Evolutionary conservation across 805 yeast genomes (phyloP).

Genomic region (Ogataea nonfermentans): DNA sequence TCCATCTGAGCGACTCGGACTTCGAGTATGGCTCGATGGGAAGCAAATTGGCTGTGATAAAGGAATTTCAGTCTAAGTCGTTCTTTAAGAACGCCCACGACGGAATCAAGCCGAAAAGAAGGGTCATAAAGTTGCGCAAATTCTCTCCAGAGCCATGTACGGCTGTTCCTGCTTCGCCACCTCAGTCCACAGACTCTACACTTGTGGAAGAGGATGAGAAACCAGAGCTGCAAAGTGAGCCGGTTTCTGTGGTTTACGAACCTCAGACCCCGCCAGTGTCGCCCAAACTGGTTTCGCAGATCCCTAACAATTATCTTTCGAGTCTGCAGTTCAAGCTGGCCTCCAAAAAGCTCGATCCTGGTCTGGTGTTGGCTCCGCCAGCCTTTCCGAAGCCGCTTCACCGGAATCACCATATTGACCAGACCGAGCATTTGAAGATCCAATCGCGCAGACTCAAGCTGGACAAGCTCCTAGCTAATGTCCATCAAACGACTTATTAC

Average conservation of each 20-base stretch:
- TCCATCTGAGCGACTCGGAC: slow-evolving; percentile 34
- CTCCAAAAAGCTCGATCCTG: slow-evolving; percentile 9
- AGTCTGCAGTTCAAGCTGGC: slow-evolving; percentile 15
- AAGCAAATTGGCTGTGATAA: slow-evolving; percentile 39
- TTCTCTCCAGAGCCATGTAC: slow-evolving; percentile 20
- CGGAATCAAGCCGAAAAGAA: slow-evolving; percentile 31
- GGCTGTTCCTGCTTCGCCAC: slow-evolving; percentile 4
- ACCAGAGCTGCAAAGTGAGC: too few species aligned
- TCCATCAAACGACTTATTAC: slow-evolving; percentile 10
- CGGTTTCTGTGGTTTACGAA: too few species aligned
- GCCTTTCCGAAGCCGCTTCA: slow-evolving; percentile 4
- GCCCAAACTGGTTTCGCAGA: background rate
- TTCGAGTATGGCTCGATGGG: slow-evolving; percentile 33
- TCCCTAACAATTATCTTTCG: slow-evolving; percentile 10
- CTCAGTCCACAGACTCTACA: slow-evolving; percentile 7
- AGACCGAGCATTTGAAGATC: slow-evolving; percentile 25
- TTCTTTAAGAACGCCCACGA: slow-evolving; percentile 34
- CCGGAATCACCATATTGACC: slow-evolving; percentile 24
- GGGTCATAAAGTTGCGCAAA: slow-evolving; percentile 26
- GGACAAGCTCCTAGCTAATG: slow-evolving; percentile 25
- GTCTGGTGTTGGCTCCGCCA: slow-evolving; percentile 4
- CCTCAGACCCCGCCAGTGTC: too few species aligned
- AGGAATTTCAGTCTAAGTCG: slow-evolving; percentile 45
- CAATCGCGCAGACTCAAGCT: slow-evolving; percentile 27
- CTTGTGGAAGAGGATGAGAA: slow-evolving; percentile 1